Conservation (phyloP, 1,284 basidiomycete genomes). For the Ganoderma lucidum region DNA sequence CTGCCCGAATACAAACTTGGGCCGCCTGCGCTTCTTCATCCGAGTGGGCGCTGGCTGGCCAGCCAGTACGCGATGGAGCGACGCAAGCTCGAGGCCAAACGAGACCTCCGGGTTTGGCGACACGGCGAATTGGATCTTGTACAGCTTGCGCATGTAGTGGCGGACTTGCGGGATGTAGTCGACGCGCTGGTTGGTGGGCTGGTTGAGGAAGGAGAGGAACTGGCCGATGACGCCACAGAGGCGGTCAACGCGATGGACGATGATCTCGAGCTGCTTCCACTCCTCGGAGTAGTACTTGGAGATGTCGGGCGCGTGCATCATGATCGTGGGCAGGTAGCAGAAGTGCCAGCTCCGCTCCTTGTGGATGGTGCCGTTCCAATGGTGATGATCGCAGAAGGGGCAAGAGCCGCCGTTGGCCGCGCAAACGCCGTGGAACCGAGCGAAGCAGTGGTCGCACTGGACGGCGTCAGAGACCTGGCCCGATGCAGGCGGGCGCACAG, state of each 20-base stretch:
- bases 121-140: slow-evolving; percentile 83
- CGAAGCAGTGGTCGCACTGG: slow-evolving; percentile 86
- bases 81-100: slow-evolving; percentile 80
- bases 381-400: slow-evolving; percentile 87
- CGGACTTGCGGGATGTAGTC: slow-evolving; percentile 82
- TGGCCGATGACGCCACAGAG: slow-evolving; percentile 77
- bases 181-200: slow-evolving; percentile 69
- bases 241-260: slow-evolving; percentile 79
- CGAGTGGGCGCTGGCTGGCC: slow-evolving; percentile 61
- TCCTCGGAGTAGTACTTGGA: slow-evolving; percentile 78
- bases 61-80: slow-evolving; percentile 80
- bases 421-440: slow-evolving; percentile 83
- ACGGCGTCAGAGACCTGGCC: slow-evolving; percentile 82
- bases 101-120: slow-evolving; percentile 80
- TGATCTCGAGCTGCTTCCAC: slow-evolving; percentile 78
- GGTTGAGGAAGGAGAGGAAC: slow-evolving; percentile 75
- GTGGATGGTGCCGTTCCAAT: slow-evolving; percentile 84
- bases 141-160: slow-evolving; percentile 87
- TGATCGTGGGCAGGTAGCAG: slow-evolving; percentile 74
- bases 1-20: slow-evolving; percentile 79
- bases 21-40: slow-evolving; percentile 68
- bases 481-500: slow-evolving; percentile 77
- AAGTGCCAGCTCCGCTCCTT: slow-evolving; percentile 85
- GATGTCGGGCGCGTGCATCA: slow-evolving; percentile 74
- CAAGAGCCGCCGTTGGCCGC: slow-evolving; percentile 87